Conservation (phyloP, 352 stramenopile genomes). For the Phytopythium montanum region DNA sequence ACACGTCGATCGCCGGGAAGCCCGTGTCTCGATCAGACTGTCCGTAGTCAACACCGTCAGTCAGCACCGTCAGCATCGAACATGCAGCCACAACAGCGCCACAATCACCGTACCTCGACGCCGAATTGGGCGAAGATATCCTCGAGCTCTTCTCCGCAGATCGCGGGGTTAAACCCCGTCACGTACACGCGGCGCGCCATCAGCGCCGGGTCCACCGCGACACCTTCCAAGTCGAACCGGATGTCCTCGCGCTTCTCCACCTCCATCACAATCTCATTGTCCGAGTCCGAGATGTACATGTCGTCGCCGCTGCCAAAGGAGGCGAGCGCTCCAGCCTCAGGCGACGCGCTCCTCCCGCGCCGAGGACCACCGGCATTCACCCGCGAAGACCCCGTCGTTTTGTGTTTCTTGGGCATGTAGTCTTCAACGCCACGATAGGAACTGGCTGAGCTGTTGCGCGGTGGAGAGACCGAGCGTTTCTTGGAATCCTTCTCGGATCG, state of each 20-base stretch:
- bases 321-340: constrained; percentile 14
- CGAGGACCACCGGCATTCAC: neutral
- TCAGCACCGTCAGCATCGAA: neutral
- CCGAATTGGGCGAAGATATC: constrained; percentile 56
- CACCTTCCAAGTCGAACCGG: constrained; percentile 36
- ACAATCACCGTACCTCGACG: constrained; percentile 32
- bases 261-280: constrained; percentile 30
- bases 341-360: neutral
- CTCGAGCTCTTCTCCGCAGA: constrained; percentile 41
- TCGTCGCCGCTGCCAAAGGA: constrained; percentile 29
- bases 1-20: constrained; percentile 51
- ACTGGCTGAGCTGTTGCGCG: neutral
- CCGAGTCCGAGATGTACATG: constrained; percentile 48
- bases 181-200: constrained; percentile 53
- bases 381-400: neutral
- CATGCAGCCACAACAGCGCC: constrained; percentile 8
- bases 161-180: constrained; percentile 39
- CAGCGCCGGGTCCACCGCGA: constrained; percentile 35
- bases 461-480: neutral
- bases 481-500: neutral
- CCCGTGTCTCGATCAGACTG: constrained; percentile 42
- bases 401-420: constrained; percentile 19
- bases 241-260: constrained; percentile 37
- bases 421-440: neutral
- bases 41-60: constrained; percentile 6